These are phyloP conservation scores for Saccharomycopsis fermentans DNA, from an alignment of 805 yeast genomes.

Conservation along the genomic window DNA sequence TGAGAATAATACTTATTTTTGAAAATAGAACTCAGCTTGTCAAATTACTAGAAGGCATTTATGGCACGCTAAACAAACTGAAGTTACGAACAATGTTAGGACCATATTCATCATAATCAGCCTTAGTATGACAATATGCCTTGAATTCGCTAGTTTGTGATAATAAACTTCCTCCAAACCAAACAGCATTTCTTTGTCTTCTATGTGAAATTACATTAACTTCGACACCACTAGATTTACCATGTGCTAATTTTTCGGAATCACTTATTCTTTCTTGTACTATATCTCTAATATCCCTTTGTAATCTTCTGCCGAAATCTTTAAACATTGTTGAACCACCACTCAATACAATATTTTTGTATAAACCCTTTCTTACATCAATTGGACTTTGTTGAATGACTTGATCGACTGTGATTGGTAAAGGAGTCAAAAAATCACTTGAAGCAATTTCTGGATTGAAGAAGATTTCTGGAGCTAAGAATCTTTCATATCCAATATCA, in stretches of 20 bases:
- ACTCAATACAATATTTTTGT: conserved; percentile 87
- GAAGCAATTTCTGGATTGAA: conserved; percentile 97
- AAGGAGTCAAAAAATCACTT: conserved; percentile 88
- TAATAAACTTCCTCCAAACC: conserved; percentile 97
- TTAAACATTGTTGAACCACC: conserved; percentile 99
- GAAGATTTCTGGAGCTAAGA: conserved; percentile 97
- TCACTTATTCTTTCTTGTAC: conserved; percentile 82
- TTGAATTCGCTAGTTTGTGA: conserved; percentile 97
- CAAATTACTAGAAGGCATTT: conserved; percentile 15
- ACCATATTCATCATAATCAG: conserved; percentile 95
- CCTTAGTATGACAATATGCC: conserved; percentile 92
- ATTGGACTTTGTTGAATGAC: conserved; percentile 94
- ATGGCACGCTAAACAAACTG: conserved; percentile 86
- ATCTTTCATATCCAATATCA: conserved; percentile 96
- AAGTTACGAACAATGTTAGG: conserved; percentile 97
- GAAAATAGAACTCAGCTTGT: background rate
- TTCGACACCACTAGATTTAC: conserved; percentile 85
- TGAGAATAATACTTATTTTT: background rate
- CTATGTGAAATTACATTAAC: conserved; percentile 96
- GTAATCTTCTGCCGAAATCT: conserved; percentile 95
- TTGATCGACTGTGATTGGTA: conserved; percentile 91
- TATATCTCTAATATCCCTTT: conserved; percentile 80
- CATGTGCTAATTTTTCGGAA: conserved; percentile 61
- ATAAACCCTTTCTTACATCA: conserved; percentile 94
- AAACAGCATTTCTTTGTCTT: conserved; percentile 96